A percentile compares a stretch with the other conserved stretches of the same genome.
phyloP scores from a whole-genome alignment of 2,329 filamentous ascomycete genomes.

The Xylariaceae sp. region DNA sequence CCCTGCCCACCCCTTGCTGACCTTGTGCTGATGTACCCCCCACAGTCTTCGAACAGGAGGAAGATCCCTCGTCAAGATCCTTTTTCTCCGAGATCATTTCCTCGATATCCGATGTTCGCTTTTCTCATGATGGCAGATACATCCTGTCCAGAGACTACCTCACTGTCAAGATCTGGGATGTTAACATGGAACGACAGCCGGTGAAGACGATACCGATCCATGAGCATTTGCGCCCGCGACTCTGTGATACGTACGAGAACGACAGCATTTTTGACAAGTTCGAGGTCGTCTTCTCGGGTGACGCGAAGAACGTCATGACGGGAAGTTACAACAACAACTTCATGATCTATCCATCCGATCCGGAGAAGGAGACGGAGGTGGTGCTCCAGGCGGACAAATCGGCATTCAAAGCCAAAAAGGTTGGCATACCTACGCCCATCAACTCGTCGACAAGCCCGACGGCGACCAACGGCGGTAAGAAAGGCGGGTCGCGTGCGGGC shows the following conservation, averaged over 20 bases:
- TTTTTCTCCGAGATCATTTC: conserved; percentile 99
- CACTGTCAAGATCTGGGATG: conserved; percentile 99
- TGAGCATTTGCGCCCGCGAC: conserved; percentile 86
- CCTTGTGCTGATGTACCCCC: conserved; percentile 12
- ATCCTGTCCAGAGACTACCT: conserved; percentile 97
- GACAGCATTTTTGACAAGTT: conserved; percentile 99
- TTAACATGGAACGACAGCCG: conserved; percentile 97
- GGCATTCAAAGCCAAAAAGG: conserved; percentile 99
- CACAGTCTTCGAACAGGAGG: conserved; percentile 99
- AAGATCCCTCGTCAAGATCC: conserved; percentile 91
- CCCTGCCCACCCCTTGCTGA: neutral
- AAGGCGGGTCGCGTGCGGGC: conserved; percentile 79
- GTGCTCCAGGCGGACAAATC: conserved; percentile 98
- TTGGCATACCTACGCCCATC: conserved; percentile 95
- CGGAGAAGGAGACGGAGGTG: conserved; percentile 93
- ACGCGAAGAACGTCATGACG: conserved; percentile 99
- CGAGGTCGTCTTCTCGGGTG: conserved; percentile 96
- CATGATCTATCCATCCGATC: conserved; percentile 98
- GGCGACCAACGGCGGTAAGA: conserved; percentile 71
- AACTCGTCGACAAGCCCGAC: conserved; percentile 74
- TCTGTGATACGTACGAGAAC: conserved; percentile 99
- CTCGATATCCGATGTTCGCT: conserved; percentile 96
- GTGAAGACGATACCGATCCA: conserved; percentile 99
- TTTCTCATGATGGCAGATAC: conserved; percentile 93
- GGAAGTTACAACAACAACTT: conserved; percentile 99